phyloP scores from a whole-genome alignment of 768 basidiomycete genomes.

The Scleroderma bovista region DNA sequence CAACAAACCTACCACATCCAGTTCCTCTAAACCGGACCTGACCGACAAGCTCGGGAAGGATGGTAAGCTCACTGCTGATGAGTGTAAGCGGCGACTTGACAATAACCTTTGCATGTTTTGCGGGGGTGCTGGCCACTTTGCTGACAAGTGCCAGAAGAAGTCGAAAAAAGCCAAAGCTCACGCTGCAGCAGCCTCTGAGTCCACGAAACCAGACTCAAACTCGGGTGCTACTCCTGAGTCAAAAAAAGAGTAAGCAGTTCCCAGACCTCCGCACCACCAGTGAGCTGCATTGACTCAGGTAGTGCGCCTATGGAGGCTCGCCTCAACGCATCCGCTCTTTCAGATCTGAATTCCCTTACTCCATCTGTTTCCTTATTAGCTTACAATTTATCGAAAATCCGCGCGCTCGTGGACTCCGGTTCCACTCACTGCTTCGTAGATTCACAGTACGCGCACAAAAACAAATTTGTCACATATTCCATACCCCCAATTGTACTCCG shows the following conservation, averaged over 20 bases:
- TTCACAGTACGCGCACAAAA: background rate
- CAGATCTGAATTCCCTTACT: background rate
- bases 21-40: background rate
- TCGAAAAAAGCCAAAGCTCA: background rate
- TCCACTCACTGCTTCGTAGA: background rate
- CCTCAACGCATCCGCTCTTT: too few species aligned
- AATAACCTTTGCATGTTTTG: constrained; percentile 6
- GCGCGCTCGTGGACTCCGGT: background rate
- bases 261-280: too few species aligned
- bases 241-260: too few species aligned
- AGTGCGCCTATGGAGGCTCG: too few species aligned
- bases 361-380: background rate
- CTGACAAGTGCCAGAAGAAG: background rate
- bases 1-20: too few species aligned
- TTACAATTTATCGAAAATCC: background rate
- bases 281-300: too few species aligned
- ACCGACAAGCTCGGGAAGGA: background rate
- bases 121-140: background rate
- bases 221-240: too few species aligned
- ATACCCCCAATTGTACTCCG: background rate
- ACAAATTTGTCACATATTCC: background rate
- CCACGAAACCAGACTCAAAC: background rate
- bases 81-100: background rate
- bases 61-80: background rate
- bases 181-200: background rate